A percentile compares a stretch with the other conserved stretches of the same genome.
Conservation (phyloP, 306 rosid genomes). For the Alnus rubra region DNA sequence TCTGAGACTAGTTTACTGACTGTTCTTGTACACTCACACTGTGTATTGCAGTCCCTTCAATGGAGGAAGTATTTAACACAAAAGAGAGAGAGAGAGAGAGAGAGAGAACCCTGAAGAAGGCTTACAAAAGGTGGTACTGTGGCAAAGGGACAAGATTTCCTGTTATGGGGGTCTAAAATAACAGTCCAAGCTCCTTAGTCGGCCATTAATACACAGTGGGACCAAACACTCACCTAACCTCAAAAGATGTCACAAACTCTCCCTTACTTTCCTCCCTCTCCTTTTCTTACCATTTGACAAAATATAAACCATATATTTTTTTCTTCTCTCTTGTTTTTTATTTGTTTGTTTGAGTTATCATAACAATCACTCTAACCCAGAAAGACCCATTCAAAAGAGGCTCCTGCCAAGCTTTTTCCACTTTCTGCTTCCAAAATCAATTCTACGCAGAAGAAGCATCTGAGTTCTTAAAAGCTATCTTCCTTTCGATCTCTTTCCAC, state of each 20-base stretch:
- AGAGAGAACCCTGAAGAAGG: conserved; percentile 35
- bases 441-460: conserved; percentile 23
- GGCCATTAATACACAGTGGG: conserved; percentile 64
- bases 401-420: conserved; percentile 47
- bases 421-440: conserved; percentile 56
- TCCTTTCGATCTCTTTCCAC: conserved; percentile 1
- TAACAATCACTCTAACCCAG: conserved; percentile 47
- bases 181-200: conserved; percentile 48
- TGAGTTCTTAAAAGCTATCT: conserved; percentile 26
- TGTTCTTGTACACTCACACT: conserved; percentile 34
- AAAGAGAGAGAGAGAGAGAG: conserved; percentile 10
- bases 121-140: conserved; percentile 40
- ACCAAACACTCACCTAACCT: conserved; percentile 61
- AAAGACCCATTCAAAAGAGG: conserved; percentile 54
- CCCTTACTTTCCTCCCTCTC: conserved; percentile 20
- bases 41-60: conserved; percentile 21
- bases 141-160: conserved; percentile 57
- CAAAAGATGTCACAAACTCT: conserved; percentile 34
- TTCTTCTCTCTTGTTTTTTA: conserved; percentile 3
- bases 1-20: conserved; percentile 36
- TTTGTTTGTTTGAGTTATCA: conserved; percentile 13
- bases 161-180: conserved; percentile 51
- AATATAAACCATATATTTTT: conserved; percentile 18
- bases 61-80: conserved; percentile 24
- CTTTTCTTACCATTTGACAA: conserved; percentile 21